Base-by-base conservation (phyloP, 176 grass and related monocot genomes). In the Aegilops longissima region DNA sequence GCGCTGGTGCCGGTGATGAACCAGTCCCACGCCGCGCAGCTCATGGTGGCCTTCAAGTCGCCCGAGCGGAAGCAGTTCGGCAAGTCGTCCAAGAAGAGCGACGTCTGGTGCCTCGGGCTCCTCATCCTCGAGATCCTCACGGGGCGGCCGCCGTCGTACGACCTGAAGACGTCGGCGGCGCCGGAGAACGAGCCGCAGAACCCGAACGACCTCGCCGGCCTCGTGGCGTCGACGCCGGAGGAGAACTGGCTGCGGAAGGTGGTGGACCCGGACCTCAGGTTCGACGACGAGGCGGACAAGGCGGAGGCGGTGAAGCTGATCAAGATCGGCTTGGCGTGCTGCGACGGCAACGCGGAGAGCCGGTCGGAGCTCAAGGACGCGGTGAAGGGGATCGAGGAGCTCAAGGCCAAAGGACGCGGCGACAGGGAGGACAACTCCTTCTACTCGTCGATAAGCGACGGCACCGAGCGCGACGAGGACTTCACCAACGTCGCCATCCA, bases 31-130 rank as follows among this genome's bases (percentile, higher is more conserved):
- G 87, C 94, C 8, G 86, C 84, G 11, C 92, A 96, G 63, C 73
- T 89, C 79, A 96, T 99, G 97, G 90, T 89, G 34, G 97, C 97
- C 4, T 94, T 92, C 87, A 85, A 85, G 76, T 91, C 89, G 2
- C 97, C 97, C 14, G 94, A 96, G 90, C 79, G 82, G 27, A 95
- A 88, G 67, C 90, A 93, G 77, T 67, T 90, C 25, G 92, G 90
- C 8, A 86, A 87, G 9, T 90, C 94, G 5, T 91, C 92, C 13
- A 99, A 99, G 81, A 99, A 99, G 80, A 99, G 97, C 76, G 97
- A 99, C 61, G 92, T 96, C 17, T 99, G 94, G 94, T 94, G 90
- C 83, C 85, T 96, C 12, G 97, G 94, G 7, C 70, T 96, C 9
- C 92, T 96, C 78, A 93, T 99, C 68, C 89, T 96, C 34, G 94